Evolutionary conservation across 1,284 basidiomycete species (phyloP).

Genomic region (Cutaneotrichosporon mucoides): DNA sequence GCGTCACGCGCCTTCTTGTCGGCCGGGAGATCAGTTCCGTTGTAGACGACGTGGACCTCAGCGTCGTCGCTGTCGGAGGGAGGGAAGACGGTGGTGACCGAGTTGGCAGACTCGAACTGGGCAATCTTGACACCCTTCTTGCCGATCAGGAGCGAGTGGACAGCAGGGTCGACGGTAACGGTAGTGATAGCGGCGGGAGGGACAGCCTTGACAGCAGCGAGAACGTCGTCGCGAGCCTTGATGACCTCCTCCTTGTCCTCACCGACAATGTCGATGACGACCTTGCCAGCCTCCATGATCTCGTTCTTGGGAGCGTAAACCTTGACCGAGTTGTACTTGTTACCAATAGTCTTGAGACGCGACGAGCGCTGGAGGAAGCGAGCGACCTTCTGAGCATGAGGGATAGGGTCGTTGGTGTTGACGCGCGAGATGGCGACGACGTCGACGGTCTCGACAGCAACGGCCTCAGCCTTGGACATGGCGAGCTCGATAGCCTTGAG

Average conservation of each 20-base stretch:
- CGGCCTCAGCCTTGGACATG: slow-evolving; percentile 53
- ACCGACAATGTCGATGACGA: slow-evolving; percentile 80
- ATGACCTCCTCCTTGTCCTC: slow-evolving; percentile 64
- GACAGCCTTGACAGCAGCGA: slow-evolving; percentile 67
- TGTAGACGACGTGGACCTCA: slow-evolving; percentile 72
- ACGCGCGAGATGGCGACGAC: slow-evolving; percentile 49
- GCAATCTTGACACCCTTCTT: slow-evolving; percentile 80
- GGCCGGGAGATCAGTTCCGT: slow-evolving; percentile 55
- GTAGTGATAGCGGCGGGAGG: slow-evolving; percentile 64
- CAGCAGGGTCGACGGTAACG: slow-evolving; percentile 73
- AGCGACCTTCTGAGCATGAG: slow-evolving; percentile 68
- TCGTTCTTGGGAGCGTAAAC: slow-evolving; percentile 60
- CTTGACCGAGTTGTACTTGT: slow-evolving; percentile 63
- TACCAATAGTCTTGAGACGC: slow-evolving; percentile 62
- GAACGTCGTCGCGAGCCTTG: slow-evolving; percentile 52
- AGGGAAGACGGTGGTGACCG: slow-evolving; percentile 80
- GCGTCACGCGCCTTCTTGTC: slow-evolving; percentile 55
- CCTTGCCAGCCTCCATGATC: slow-evolving; percentile 55
- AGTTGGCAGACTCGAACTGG: slow-evolving; percentile 70
- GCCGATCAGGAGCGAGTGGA: slow-evolving; percentile 75
- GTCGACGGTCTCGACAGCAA: slow-evolving; percentile 53
- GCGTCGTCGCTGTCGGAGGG: slow-evolving; percentile 60
- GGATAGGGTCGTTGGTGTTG: slow-evolving; percentile 54
- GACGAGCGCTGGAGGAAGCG: slow-evolving; percentile 70
- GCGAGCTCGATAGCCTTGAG: slow-evolving; percentile 61